Evolutionary conservation across 768 basidiomycete species (phyloP), one percentile per base, ranked within the genome.

Genomic region (Pisolithus microcarpus): DNA sequence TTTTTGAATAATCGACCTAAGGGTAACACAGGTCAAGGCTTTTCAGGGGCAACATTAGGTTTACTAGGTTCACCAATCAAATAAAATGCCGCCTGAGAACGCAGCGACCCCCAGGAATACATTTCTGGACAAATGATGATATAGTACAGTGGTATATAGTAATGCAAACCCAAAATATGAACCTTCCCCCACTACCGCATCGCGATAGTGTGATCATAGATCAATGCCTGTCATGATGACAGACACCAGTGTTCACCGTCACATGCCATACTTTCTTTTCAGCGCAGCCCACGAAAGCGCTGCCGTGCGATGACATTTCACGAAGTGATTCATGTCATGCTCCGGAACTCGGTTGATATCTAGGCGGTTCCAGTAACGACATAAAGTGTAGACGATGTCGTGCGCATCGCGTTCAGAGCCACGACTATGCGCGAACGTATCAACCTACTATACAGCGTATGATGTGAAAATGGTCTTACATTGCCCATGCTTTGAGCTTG

Each of bases 321-420:
- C 82, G 61, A 91, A 91, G 28, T 77, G 74, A 52, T 80, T 81
- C 89, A 91, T 91, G 62, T 91, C 89, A 52, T 82, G 80, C 66
- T 91, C 89, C 24, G 84, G 82, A 52, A 91, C 84, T 57, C 89
- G 85, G 63, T 91, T 91, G 57, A 91, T 81, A 66, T 91, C 89
- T 54, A 91, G 79, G 49, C 77, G 75, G 62, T 84, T 86, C 88
- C 89, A 91, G 61, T 84, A 87, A 50, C 79, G 80, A 52, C 78
- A 74, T 58, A 92, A 72, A 37, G 80, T 75, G 62, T 80, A 90
- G 39, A 74, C 64, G 58, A 91, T 88, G 55, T 91, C 89, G 57
- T 81, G 80, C 8, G 88, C 88, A 60, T 91, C 89, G 50, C 77
- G 72, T 51, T 88, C 85, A 21, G 73, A 72, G 36, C 79, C 79